Base-by-base conservation (phyloP, 2,329 filamentous ascomycete genomes). In the Teratosphaeria zuluensis region DNA sequence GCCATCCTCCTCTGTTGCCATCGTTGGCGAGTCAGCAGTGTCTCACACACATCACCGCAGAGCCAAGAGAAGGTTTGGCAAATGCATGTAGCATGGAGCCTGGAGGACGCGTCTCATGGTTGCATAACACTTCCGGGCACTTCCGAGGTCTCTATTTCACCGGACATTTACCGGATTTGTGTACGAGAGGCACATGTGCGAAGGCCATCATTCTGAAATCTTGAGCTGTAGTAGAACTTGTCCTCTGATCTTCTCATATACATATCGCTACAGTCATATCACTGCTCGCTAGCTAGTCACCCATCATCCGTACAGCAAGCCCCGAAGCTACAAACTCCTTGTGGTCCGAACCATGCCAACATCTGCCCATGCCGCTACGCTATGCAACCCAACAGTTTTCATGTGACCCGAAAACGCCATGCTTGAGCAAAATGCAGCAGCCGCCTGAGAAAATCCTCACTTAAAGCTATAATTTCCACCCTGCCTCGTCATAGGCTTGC, bases 401-500 rank as follows among this genome's bases (percentile, higher is more conserved):
- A 11, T 28, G 4, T 48, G 42, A n/a, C 42, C 19, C 16, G 42
- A 19, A 7, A 48, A 48, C 42, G 42, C 42, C 42, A 4, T 19
- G 42, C 42, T 48, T n/a, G 19, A 42, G 35, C 19, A 48, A 21
- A 48, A 16, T n/a, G 8, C 42, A 48, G 42, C 6, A 48, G 19
- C 7, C 42, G 9, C 42, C 16, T 48, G n/a, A 48, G 9, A 4
- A 48, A 16, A 19, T 48, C 38, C 19, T 66, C 46, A 64, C 54
- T 63, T 64, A 58, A 62, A 67, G 55, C 52, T 61, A 66, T 80
- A 78, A 55, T 78, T 74, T 35, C 74, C 75, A 14, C 79, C 80
- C 64, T 81, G 80, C 63, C 81, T 72, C 7, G 77, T 78, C 54
- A 78, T 68, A 5, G 76, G 73, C 65, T 80, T 82, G 9, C 77